phyloP scores from a whole-genome alignment of 805 yeast genomes.

The Ogataea polymorpha region DNA sequence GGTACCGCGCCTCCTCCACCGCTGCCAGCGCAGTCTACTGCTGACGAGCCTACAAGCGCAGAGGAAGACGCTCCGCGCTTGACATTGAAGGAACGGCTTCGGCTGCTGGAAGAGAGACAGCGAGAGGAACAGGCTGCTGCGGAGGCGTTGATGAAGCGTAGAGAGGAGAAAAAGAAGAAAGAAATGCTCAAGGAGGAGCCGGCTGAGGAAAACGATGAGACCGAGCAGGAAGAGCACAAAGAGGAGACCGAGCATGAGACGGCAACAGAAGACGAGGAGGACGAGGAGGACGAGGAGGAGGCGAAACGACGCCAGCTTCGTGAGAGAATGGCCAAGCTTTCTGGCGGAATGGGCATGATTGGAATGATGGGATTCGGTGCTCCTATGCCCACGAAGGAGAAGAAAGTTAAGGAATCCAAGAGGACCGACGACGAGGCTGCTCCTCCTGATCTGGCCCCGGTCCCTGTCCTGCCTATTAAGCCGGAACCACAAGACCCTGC shows the following conservation, averaged over 20 bases:
- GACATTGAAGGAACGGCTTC: conserved; percentile 84
- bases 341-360: conserved; percentile 81
- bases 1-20: neutral
- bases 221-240: conserved; percentile 62
- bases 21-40: neutral
- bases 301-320: conserved; percentile 71
- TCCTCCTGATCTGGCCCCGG: conserved; percentile 32
- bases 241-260: conserved; percentile 61
- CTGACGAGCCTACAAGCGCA: neutral
- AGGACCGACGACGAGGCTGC: conserved; percentile 13
- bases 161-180: conserved; percentile 44
- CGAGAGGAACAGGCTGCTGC: conserved; percentile 68
- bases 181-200: conserved; percentile 9
- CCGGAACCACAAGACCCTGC: neutral
- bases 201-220: conserved; percentile 37
- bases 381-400: conserved; percentile 27
- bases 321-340: conserved; percentile 93
- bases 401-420: conserved; percentile 26
- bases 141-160: conserved; percentile 56
- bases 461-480: conserved; percentile 25
- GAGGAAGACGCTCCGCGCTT: conserved; percentile 67
- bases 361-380: conserved; percentile 63
- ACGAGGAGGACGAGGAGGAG: conserved; percentile 73
- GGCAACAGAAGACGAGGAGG: conserved; percentile 49
- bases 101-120: conserved; percentile 76